A percentile compares a stretch with the other conserved stretches of the same genome.
Evolutionary conservation across 73 alveolate species (phyloP).

Genomic region (Stentor roeselii): DNA sequence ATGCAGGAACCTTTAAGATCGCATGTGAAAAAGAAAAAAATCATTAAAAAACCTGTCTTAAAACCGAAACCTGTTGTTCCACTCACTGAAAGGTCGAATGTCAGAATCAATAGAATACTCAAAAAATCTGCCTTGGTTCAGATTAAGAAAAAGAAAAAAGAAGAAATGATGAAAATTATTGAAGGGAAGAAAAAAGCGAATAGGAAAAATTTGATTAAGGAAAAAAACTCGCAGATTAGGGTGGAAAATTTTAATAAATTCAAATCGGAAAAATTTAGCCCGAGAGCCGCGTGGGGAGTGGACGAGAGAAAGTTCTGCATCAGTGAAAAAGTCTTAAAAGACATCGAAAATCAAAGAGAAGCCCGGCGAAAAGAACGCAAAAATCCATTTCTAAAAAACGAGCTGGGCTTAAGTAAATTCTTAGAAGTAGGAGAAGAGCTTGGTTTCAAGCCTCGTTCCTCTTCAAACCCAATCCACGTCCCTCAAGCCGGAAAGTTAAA

Average conservation of each 20-base stretch:
- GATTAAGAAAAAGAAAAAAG: background rate
- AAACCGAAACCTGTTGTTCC: background rate
- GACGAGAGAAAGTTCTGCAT: background rate
- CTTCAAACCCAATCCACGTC: slow-evolving; percentile 30
- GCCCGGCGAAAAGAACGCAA: background rate
- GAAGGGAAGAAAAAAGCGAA: background rate
- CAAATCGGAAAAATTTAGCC: background rate
- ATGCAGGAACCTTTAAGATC: background rate
- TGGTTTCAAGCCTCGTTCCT: slow-evolving; percentile 13
- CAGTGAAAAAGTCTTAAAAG: slow-evolving; percentile 4
- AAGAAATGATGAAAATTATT: background rate
- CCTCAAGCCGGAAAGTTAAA: too few species aligned
- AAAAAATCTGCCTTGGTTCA: background rate
- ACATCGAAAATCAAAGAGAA: background rate
- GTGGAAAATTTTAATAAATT: background rate
- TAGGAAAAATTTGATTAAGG: background rate
- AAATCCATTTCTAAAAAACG: too few species aligned
- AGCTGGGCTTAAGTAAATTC: too few species aligned
- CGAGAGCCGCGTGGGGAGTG: background rate
- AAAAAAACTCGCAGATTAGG: background rate
- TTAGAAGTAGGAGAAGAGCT: slow-evolving; percentile 26
- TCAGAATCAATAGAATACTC: background rate
- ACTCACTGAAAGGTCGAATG: too few species aligned
- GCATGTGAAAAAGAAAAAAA: background rate
- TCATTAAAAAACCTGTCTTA: background rate